A percentile compares a stretch with the other conserved stretches of the same genome.
Evolutionary conservation across 352 stramenopile genomes (phyloP).

Genomic region (Phytophthora megakarya): DNA sequence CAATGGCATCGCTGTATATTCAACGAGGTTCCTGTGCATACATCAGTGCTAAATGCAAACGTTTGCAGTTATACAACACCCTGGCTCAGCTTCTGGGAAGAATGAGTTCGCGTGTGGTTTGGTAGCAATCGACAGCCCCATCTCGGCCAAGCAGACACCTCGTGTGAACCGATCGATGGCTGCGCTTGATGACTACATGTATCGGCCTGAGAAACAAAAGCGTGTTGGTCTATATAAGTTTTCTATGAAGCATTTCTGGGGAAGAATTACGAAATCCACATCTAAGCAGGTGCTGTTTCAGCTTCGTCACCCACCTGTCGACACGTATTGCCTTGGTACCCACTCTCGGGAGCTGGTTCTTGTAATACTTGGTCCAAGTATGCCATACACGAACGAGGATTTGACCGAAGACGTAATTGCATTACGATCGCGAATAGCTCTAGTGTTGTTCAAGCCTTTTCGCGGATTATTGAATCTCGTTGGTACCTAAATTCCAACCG

Average conservation of each 20-base stretch:
- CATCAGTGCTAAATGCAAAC: not conserved
- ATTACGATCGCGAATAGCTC: not conserved
- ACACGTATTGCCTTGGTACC: not conserved
- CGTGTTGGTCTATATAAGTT: not conserved
- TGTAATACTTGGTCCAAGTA: not conserved
- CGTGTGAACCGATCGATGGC: not conserved
- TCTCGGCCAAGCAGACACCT: too few species aligned
- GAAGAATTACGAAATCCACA: not conserved
- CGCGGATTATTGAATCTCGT: not conserved
- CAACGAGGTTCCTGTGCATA: not conserved
- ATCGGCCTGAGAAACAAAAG: not conserved
- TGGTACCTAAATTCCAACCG: too few species aligned
- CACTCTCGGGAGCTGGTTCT: not conserved
- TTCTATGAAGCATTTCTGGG: not conserved
- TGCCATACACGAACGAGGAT: not conserved
- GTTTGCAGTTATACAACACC: not conserved
- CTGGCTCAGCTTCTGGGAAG: not conserved
- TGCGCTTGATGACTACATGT: not conserved
- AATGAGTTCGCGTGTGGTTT: not conserved
- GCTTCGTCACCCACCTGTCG: not conserved
- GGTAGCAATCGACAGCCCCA: not conserved
- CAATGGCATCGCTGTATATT: not conserved
- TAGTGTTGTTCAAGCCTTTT: not conserved
- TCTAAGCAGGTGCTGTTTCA: not conserved
- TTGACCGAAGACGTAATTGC: not conserved